phyloP scores from a whole-genome alignment of 495 filamentous ascomycete genomes.

The Wilcoxina mikolae region DNA sequence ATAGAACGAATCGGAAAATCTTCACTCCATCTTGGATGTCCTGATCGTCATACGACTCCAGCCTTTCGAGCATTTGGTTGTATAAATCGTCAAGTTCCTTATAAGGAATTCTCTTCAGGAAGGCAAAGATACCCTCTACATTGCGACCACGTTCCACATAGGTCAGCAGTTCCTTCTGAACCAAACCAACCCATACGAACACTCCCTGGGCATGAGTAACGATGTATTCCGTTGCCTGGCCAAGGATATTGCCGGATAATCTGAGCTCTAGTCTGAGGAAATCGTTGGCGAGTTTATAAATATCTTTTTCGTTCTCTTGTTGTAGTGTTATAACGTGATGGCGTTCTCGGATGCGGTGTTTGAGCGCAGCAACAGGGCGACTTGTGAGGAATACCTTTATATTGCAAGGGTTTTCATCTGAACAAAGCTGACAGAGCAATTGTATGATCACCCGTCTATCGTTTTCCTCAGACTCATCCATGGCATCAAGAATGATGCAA shows the following conservation, averaged over 20 bases:
- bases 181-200: constrained; percentile 22
- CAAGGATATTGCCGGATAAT: not conserved
- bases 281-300: not conserved
- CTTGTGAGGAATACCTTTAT: constrained; percentile 2
- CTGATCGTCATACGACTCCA: not conserved
- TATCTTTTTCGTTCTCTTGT: not conserved
- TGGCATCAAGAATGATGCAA: constrained; percentile 2
- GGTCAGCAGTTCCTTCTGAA: constrained; percentile 7
- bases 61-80: not conserved
- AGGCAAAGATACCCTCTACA: not conserved
- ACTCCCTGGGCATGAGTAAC: constrained; percentile 12
- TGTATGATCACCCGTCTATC: not conserved
- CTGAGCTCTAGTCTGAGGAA: not conserved
- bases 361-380: not conserved
- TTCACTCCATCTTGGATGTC: not conserved
- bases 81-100: not conserved
- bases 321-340: not conserved
- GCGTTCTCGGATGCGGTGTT: not conserved
- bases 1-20: not conserved
- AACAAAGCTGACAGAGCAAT: not conserved
- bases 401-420: not conserved
- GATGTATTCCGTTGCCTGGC: not conserved
- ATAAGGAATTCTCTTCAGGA: not conserved
- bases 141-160: not conserved
- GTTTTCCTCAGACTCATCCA: constrained; percentile 1